phyloP scores from a whole-genome alignment of 1,284 basidiomycete species.

The Microstroma glucosiphilum region DNA sequence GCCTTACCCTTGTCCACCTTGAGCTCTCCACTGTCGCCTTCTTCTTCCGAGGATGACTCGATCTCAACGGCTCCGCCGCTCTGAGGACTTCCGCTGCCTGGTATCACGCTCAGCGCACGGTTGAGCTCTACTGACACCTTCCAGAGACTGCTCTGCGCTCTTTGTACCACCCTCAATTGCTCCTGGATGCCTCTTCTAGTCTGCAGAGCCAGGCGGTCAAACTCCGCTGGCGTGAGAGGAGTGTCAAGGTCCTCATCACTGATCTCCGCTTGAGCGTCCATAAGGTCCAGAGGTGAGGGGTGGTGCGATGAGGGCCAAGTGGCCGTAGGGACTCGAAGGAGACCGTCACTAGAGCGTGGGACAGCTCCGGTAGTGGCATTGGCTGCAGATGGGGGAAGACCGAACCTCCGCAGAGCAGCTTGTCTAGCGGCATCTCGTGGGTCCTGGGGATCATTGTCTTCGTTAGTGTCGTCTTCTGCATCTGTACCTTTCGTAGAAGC shows the following conservation, averaged over 20 bases:
- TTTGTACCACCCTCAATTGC: conserved; percentile 67
- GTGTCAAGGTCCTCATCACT: neutral
- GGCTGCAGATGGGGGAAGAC: neutral
- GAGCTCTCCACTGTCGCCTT: neutral
- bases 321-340: conserved; percentile 13
- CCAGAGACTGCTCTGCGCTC: conserved; percentile 64
- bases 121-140: conserved; percentile 70
- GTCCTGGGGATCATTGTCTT: neutral
- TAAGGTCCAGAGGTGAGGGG: conserved; percentile 10
- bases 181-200: conserved; percentile 76
- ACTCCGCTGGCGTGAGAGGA: conserved; percentile 52
- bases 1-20: conserved; percentile 4
- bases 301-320: conserved; percentile 19
- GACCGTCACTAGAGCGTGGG: conserved; percentile 8
- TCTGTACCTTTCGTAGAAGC: neutral
- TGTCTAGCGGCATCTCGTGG: neutral
- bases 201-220: conserved; percentile 31
- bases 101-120: conserved; percentile 61
- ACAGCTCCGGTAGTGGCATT: neutral
- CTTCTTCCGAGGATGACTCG: neutral
- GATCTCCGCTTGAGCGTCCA: conserved; percentile 11
- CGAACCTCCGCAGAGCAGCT: conserved; percentile 11
- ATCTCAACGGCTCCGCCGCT: conserved; percentile 14
- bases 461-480: neutral
- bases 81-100: conserved; percentile 18